These are phyloP conservation scores for Trapa incisa DNA, from an alignment of 345 rosid genomes.

Conservation along the genomic window DNA sequence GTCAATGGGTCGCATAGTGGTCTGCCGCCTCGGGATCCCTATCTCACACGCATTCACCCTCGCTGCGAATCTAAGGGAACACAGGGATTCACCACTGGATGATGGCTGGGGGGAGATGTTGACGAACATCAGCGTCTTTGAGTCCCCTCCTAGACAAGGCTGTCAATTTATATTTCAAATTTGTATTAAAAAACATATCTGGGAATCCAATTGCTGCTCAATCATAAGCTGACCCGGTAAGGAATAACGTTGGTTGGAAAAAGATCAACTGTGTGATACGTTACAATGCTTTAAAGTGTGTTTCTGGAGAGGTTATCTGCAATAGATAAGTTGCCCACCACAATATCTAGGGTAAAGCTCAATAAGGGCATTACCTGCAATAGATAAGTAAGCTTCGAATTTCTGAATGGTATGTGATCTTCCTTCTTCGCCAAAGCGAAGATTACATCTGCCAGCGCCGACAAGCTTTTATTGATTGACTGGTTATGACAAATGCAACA, in stretches of 20 bases:
- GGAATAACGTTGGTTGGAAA: too few species aligned
- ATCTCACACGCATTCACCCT: conserved; percentile 84
- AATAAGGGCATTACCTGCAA: conserved; percentile 49
- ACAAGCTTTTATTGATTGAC: conserved; percentile 95
- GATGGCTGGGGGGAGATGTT: conserved; percentile 70
- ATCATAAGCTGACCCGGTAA: too few species aligned
- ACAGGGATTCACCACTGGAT: conserved; percentile 64
- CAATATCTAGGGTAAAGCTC: neutral
- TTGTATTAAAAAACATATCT: neutral
- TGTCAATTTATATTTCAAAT: conserved; percentile 14
- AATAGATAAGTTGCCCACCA: too few species aligned
- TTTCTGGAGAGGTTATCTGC: too few species aligned
- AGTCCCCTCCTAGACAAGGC: conserved; percentile 90
- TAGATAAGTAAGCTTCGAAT: conserved; percentile 81
- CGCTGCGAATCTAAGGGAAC: conserved; percentile 79
- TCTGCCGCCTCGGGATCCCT: conserved; percentile 67
- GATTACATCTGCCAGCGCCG: conserved; percentile 73
- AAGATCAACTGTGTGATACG: too few species aligned
- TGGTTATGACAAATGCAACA: conserved; percentile 16
- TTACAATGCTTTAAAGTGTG: too few species aligned
- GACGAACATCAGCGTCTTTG: conserved; percentile 80
- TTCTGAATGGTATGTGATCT: conserved; percentile 85
- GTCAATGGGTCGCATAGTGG: conserved; percentile 3
- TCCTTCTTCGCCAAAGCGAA: conserved; percentile 90
- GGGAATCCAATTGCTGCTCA: neutral